Evolutionary conservation across 306 rosid species (phyloP).

Genomic region (Macrotyloma uniflorum): DNA sequence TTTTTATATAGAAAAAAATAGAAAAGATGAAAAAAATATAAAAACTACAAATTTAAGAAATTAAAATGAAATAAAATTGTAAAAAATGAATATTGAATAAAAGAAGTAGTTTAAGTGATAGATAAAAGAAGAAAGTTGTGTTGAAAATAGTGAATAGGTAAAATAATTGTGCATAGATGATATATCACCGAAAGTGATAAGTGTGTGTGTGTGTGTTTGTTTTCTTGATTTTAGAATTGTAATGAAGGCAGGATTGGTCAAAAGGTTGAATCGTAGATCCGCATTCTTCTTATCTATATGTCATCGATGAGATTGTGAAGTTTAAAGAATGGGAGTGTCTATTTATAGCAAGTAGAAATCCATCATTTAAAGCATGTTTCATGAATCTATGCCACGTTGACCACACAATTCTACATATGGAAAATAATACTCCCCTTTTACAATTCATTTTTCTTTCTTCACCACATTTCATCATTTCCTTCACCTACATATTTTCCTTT

Average conservation of each 20-base stretch:
- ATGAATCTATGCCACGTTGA: slow-evolving; percentile 38
- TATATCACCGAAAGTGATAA: not conserved
- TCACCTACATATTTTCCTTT: not conserved
- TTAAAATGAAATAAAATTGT: too few relatives aligned
- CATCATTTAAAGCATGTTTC: slow-evolving; percentile 38
- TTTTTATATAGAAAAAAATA: too few relatives aligned
- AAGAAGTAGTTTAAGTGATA: not conserved
- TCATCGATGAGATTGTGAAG: slow-evolving; percentile 19
- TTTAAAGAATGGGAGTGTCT: slow-evolving; percentile 32
- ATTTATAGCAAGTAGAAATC: slow-evolving; percentile 35
- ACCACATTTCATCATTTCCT: slow-evolving; percentile 16
- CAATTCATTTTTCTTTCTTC: slow-evolving; percentile 14
- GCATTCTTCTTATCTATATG: slow-evolving; percentile 3
- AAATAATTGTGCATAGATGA: not conserved
- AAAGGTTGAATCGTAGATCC: not conserved
- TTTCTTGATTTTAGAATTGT: not conserved
- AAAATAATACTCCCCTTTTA: slow-evolving; percentile 30
- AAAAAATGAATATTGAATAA: too few relatives aligned
- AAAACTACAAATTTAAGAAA: too few relatives aligned
- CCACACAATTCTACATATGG: not conserved
- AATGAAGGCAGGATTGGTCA: not conserved
- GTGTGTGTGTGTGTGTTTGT: not conserved
- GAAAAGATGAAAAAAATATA: too few relatives aligned
- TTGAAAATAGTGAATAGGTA: not conserved
- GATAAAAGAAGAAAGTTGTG: not conserved